Base-by-base conservation (phyloP, 2,329 filamentous ascomycete species). In the Arthrinium puccinioides region DNA sequence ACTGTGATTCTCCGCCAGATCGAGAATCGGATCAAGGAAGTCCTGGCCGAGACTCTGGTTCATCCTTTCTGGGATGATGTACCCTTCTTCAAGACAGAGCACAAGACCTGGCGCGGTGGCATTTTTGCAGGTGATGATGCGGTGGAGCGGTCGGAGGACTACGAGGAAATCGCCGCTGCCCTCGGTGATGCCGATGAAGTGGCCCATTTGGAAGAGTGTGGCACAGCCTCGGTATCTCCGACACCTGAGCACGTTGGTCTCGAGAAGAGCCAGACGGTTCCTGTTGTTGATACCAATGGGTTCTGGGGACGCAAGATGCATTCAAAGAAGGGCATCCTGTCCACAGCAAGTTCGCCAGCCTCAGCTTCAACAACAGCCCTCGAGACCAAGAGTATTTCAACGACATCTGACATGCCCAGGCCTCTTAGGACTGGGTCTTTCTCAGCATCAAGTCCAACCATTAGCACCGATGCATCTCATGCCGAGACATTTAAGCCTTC, bases 31-130 rank as follows among this genome's bases (percentile, higher is more conserved):
- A 96, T 98, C 56, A 85, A 94, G 53, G 89, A 96, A 60, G 88
- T 96, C 8, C 74, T 98, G 42, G 86, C 84, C 9, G 92, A 98
- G 62, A 95, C 88, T 2, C 60, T 97, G 15, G 92, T 98, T 3
- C 69, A 83, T 39, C 92, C 92, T 0, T 94, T 94, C 55, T 98
- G 92, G 90, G 92, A 98, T 47, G 92, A 98, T 56, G 74, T 87
- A 18, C 88, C 92, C 0, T 97, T 98, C 59, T 83, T 87, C 55
- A 79, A 84, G 49, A 97, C 88, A 0, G 72, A 81, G 39, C 69
- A 76, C 39, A 87, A 95, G 56, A 64, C 68, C 15, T 88, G 87
- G 70, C 76, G 92, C 48, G 92, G 90, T 9, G 92, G 92, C 0
- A 84, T 97, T 15, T 98, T 79, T 53, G 69, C 74, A 21, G 69